A percentile compares a stretch with the other conserved stretches of the same genome.
phyloP scores from a whole-genome alignment of 148 eudicot genomes.

The Beta vulgaris region DNA sequence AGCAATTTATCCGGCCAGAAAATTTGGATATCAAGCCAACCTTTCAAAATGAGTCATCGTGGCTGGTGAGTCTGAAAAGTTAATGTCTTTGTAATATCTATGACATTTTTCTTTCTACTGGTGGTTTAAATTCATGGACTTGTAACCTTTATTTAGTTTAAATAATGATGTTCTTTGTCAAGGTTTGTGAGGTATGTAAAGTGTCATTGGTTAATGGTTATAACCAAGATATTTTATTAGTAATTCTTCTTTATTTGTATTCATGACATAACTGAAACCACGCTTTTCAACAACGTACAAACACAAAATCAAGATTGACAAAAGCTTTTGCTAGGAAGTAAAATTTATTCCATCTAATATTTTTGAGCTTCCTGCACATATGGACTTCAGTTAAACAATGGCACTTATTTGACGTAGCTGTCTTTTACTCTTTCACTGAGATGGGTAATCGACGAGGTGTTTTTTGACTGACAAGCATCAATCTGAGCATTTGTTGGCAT shows the following conservation, averaged over 20 bases:
- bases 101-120: not conserved
- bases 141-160: not conserved
- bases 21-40: slow-evolving; percentile 76
- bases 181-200: not conserved
- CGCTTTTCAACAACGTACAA: not conserved
- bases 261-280: not conserved
- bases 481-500: not conserved
- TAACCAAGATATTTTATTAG: not conserved
- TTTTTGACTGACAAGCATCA: not conserved
- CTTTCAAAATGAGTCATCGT: slow-evolving; percentile 87
- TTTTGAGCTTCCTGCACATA: not conserved
- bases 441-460: not conserved
- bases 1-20: slow-evolving; percentile 87
- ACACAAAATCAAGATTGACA: not conserved
- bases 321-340: not conserved
- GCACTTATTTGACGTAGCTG: not conserved
- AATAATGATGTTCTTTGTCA: not conserved
- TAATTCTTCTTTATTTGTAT: not conserved
- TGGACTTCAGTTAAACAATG: not conserved
- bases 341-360: not conserved
- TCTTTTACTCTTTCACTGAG: not conserved
- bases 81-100: not conserved
- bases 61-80: slow-evolving; percentile 69
- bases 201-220: not conserved
- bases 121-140: not conserved